A percentile compares a stretch with the other conserved stretches of the same genome.
These are phyloP conservation scores for Trichoderma hamatum DNA, from an alignment of 2,329 filamentous ascomycete species.

Conservation along the genomic window DNA sequence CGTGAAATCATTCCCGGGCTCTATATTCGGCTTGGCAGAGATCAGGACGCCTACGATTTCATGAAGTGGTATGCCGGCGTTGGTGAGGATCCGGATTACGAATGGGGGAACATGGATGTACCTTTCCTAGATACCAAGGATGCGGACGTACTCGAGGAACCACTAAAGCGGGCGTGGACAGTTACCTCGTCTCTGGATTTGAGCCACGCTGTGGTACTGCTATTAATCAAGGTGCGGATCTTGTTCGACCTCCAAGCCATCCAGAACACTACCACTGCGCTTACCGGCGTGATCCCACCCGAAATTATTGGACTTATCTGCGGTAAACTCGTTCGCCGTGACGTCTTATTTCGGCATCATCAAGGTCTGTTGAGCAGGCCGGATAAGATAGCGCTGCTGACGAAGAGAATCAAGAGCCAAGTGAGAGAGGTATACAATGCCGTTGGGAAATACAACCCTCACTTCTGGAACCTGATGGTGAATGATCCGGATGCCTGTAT, in stretches of 20 bases:
- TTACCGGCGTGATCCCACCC: constrained; percentile 26
- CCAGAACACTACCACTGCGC: constrained; percentile 24
- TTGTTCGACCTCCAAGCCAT: constrained; percentile 33
- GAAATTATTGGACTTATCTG: constrained; percentile 34
- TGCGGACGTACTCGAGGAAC: constrained; percentile 47
- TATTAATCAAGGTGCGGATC: constrained; percentile 34
- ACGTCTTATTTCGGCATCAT: constrained; percentile 10
- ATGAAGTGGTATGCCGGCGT: constrained; percentile 40
- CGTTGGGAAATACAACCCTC: constrained; percentile 28
- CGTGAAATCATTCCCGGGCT: constrained; percentile 46
- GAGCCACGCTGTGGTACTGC: constrained; percentile 27
- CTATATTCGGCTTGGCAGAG: constrained; percentile 49
- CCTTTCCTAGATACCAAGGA: constrained; percentile 41
- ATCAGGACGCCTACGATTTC: constrained; percentile 56
- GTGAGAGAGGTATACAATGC: constrained; percentile 26
- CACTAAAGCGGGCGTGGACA: background rate
- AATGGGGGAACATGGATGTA: constrained; percentile 30
- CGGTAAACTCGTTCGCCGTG: constrained; percentile 27
- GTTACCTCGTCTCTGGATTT: constrained; percentile 21
- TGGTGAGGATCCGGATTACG: constrained; percentile 26
- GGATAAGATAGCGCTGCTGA: background rate
- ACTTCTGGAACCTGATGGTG: constrained; percentile 32
- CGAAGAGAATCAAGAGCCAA: constrained; percentile 30
- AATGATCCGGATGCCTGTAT: constrained; percentile 1
- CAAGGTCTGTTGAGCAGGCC: constrained; percentile 16